phyloP scores from a whole-genome alignment of 1,139 yeast genomes.

The Candida frijolesensis region DNA sequence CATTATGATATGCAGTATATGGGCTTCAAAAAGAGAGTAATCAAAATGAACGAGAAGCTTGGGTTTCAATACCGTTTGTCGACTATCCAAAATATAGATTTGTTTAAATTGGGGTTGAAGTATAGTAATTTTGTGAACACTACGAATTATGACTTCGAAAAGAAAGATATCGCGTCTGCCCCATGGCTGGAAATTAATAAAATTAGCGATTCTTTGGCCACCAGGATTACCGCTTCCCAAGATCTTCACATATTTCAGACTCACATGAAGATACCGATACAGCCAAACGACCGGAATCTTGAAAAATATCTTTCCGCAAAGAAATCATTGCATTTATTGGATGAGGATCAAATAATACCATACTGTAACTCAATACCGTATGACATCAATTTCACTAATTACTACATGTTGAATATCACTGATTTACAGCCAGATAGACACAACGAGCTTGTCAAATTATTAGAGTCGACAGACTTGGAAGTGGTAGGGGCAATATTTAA shows the following conservation, averaged over 20 bases:
- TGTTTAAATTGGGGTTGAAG: constrained; percentile 31
- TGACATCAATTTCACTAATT: constrained; percentile 32
- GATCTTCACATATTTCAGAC: no score
- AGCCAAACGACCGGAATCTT: no score
- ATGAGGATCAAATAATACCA: neutral
- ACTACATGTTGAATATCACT: constrained; percentile 30
- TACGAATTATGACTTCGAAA: neutral
- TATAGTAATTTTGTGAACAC: neutral
- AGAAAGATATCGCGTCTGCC: neutral
- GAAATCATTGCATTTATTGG: neutral
- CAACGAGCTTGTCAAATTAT: constrained; percentile 21
- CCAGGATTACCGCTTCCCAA: neutral
- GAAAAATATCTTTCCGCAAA: no score
- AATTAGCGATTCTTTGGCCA: constrained; percentile 8
- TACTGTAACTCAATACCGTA: constrained; percentile 24
- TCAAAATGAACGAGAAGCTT: neutral
- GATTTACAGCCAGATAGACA: neutral
- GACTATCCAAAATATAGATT: constrained; percentile 23
- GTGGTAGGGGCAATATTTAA: constrained; percentile 32
- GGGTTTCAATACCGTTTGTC: neutral
- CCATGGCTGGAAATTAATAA: constrained; percentile 13
- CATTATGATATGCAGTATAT: constrained; percentile 27
- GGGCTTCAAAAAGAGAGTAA: neutral
- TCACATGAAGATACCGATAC: no score
- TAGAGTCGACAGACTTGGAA: constrained; percentile 28